Evolutionary conservation across 192 early-diverging fungal species (phyloP).

Genomic region (Umbelopsis sp.): DNA sequence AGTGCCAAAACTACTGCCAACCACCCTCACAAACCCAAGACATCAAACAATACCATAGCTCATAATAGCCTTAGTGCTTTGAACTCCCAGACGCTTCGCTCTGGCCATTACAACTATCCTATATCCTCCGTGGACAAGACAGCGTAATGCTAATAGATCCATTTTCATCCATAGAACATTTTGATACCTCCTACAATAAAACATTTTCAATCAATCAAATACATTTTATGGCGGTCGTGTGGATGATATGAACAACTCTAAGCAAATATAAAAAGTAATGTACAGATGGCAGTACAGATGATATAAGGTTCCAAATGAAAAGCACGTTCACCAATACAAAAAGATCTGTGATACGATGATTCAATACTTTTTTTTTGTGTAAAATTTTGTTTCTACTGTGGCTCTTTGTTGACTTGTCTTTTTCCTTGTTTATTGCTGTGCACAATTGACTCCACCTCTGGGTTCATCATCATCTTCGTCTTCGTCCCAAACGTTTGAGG

Average conservation of each 20-base stretch:
- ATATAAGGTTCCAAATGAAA: background rate
- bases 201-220: background rate
- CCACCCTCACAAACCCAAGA: background rate
- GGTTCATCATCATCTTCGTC: slow-evolving; percentile 46
- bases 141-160: background rate
- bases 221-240: background rate
- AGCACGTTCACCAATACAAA: too few species aligned
- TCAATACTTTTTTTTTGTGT: too few species aligned
- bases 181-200: background rate
- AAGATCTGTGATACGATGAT: too few species aligned
- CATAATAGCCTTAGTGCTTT: slow-evolving; percentile 9
- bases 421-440: slow-evolving; percentile 39
- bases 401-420: too few species aligned
- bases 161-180: background rate
- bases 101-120: slow-evolving; percentile 8
- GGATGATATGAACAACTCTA: background rate
- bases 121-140: slow-evolving; percentile 9
- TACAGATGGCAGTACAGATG: slow-evolving; percentile 1
- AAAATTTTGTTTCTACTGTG: too few species aligned
- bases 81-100: background rate
- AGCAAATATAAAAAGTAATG: background rate
- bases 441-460: slow-evolving; percentile 46
- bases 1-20: background rate
- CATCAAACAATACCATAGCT: background rate
- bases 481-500: slow-evolving; percentile 53